Base-by-base conservation (phyloP, 208 protist genomes). In the Leishmania mexicana region DNA sequence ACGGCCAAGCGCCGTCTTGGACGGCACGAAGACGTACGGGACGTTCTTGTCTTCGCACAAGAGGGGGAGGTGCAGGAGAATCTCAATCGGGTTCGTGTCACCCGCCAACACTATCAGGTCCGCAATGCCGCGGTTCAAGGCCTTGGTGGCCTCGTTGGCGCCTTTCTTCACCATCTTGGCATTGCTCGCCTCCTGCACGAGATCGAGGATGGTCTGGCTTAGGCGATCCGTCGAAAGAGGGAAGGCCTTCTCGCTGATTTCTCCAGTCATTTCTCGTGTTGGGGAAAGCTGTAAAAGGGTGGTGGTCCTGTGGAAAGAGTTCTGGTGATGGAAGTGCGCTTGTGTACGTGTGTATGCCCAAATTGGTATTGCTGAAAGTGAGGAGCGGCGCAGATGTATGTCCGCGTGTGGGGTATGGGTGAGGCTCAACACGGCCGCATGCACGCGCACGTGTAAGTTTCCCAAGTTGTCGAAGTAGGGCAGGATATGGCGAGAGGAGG, bases 11-110 rank as follows among this genome's bases (percentile, higher is more conserved):
- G 98, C 99, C 40, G 92, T 91, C 89, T 99, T 99, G 40, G 97
- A 99, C 28, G 98, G 97, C n/a, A 99, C 98, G 86, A 99, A 99
- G 21, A 99, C 98, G 93, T 99, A 99, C 75, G 99, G 99, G 71
- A 99, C 99, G 88, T 99, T 99, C 95, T 99, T 99, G 92, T 99
- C 99, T 90, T 99, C 99, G 91, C 99, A 99, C 35, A 99, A 94
- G 28, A 99, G 95, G 49, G 99, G 99, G 21, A 99, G 92, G 93
- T 99, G 99, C 35, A 99, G 92, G 21, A 99, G 92, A 83, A 99
- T 99, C 94, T 99, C 99, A 47, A 99, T 96, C 58, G 99, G 99
- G 87, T 99, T 99, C 45, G 99, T 98, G 93, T 99, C 99, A 35
- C 99, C 99, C 64, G 99, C 99, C 77, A 99, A 97, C 40, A 99